phyloP scores from a whole-genome alignment of 257 asterid genomes.

The Lycium barbarum region DNA sequence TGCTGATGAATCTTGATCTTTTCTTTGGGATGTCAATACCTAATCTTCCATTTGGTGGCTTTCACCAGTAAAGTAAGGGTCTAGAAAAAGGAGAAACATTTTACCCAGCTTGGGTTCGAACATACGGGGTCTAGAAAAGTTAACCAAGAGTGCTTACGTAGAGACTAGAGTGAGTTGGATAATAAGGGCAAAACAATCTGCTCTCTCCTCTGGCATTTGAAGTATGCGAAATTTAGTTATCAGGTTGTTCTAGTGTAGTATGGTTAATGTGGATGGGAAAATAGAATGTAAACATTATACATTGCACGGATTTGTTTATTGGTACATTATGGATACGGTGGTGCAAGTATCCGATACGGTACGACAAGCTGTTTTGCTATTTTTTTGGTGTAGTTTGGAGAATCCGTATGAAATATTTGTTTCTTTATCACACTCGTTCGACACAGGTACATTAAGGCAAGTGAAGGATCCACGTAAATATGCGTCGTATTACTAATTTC shows the following conservation, averaged over 20 bases:
- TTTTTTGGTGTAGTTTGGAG: too few relatives aligned
- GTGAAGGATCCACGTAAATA: too few relatives aligned
- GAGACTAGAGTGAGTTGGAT: neutral
- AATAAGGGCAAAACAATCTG: neutral
- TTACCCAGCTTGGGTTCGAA: neutral
- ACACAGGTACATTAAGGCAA: too few relatives aligned
- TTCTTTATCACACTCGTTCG: too few relatives aligned
- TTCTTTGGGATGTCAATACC: neutral
- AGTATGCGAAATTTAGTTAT: neutral
- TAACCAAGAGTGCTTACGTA: neutral
- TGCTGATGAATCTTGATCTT: neutral
- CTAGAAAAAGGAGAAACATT: neutral
- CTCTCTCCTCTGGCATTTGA: neutral
- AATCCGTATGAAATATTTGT: too few relatives aligned
- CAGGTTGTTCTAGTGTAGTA: neutral
- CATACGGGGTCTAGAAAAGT: neutral
- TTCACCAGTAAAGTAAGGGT: neutral
- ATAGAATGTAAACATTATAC: too few relatives aligned
- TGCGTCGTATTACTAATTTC: too few relatives aligned
- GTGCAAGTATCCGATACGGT: too few relatives aligned
- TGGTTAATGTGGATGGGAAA: neutral
- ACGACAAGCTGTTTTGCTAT: too few relatives aligned
- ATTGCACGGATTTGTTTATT: too few relatives aligned
- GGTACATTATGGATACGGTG: too few relatives aligned
- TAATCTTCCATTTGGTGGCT: neutral